phyloP scores from a whole-genome alignment of 495 filamentous ascomycete genomes.

The Xylaria grammica region DNA sequence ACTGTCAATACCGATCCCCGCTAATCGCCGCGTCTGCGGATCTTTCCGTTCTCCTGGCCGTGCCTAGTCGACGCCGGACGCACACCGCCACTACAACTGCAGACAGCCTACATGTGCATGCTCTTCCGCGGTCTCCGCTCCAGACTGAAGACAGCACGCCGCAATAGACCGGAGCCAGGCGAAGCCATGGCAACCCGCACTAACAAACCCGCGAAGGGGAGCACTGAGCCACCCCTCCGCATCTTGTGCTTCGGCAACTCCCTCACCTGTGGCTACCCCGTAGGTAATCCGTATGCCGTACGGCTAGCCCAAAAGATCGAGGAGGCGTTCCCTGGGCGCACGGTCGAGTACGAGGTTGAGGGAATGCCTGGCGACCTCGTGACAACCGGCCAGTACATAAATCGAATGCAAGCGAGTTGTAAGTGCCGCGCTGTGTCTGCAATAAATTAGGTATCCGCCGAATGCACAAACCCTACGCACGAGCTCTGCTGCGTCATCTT shows the following conservation, averaged over 20 bases:
- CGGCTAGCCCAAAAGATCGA: constrained; percentile 45
- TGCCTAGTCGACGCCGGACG: no score
- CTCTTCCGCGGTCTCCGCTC: not conserved
- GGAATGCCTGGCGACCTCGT: constrained; percentile 60
- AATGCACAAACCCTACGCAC: no score
- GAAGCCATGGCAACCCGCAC: constrained; percentile 1
- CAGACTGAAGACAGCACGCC: not conserved
- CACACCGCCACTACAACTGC: no score
- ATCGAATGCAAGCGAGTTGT: constrained; percentile 53
- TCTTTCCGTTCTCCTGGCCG: not conserved
- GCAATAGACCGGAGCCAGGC: not conserved
- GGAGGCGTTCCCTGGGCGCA: constrained; percentile 43
- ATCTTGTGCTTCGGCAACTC: constrained; percentile 72
- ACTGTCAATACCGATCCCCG: not conserved
- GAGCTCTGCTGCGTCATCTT: not conserved
- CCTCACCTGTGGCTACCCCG: constrained; percentile 62
- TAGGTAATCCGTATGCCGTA: constrained; percentile 57
- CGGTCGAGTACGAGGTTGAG: constrained; percentile 43
- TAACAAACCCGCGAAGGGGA: not conserved
- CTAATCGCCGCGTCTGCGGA: no score
- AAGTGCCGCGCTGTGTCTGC: no score
- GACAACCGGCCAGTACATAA: constrained; percentile 45
- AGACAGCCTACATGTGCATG: not conserved
- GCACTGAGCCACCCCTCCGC: constrained; percentile 36
- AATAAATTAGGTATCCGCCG: no score